Conservation (phyloP, 305 asterid species). For the Vinca major region DNA sequence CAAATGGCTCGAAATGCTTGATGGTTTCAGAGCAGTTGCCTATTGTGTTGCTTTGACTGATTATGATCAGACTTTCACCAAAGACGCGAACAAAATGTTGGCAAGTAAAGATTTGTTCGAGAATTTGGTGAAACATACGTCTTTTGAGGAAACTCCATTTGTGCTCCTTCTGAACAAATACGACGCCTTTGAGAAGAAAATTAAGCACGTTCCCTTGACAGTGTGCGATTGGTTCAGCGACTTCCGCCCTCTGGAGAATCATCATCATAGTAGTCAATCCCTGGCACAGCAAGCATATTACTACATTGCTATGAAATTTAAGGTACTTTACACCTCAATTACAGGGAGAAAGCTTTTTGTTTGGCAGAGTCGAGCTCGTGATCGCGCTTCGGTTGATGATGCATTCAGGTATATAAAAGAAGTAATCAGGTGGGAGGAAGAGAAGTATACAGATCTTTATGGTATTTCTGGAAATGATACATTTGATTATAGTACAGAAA, state of each 20-base stretch:
- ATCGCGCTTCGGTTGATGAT: constrained; percentile 40
- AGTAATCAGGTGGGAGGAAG: constrained; percentile 58
- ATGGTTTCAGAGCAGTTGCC: constrained; percentile 35
- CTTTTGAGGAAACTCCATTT: constrained; percentile 43
- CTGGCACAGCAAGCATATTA: constrained; percentile 54
- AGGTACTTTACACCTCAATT: constrained; percentile 41
- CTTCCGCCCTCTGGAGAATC: constrained; percentile 39
- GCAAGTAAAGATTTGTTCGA: constrained; percentile 43
- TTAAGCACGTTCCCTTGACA: constrained; percentile 33
- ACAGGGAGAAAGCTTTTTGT: constrained; percentile 63
- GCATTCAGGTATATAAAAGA: constrained; percentile 46
- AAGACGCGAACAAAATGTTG: constrained; percentile 45
- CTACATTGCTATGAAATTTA: constrained; percentile 54
- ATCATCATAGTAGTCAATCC: constrained; percentile 29
- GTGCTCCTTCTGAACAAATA: constrained; percentile 57
- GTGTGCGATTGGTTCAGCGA: constrained; percentile 62
- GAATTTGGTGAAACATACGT: constrained; percentile 30
- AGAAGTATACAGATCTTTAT: constrained; percentile 24
- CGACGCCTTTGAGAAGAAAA: constrained; percentile 50
- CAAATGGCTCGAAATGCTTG: constrained; percentile 64
- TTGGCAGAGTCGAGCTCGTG: constrained; percentile 36
- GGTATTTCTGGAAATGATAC: constrained; percentile 30
- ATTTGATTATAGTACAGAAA: constrained; percentile 26
- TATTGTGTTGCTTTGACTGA: constrained; percentile 53
- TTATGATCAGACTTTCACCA: constrained; percentile 37